Evolutionary conservation across 192 early-diverging fungal species (phyloP).

Genomic region (Dissophora globulifera): DNA sequence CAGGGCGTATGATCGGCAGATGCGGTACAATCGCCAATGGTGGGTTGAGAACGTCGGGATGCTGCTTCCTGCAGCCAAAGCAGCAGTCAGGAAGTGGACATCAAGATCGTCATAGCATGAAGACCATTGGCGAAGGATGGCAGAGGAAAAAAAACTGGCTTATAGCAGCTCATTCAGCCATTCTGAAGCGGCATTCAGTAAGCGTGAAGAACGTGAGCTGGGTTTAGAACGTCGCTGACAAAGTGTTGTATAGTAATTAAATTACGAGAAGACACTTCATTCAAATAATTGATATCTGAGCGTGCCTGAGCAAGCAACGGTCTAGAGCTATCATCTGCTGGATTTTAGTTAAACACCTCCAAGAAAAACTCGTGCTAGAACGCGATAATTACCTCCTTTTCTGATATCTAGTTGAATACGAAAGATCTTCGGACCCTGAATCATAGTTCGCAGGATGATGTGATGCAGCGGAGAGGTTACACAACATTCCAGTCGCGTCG

Average conservation of each 20-base stretch:
- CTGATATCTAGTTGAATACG: no score
- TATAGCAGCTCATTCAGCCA: no score
- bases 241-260: conserved; percentile 8
- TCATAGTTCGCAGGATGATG: neutral
- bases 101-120: conserved; percentile 6
- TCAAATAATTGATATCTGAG: conserved; percentile 2
- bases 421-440: neutral
- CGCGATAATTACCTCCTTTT: no score
- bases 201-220: neutral
- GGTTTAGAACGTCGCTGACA: no score
- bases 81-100: conserved; percentile 50
- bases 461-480: neutral
- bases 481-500: no score
- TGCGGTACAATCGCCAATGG: conserved; percentile 68
- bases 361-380: no score
- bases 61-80: conserved; percentile 61
- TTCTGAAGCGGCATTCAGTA: neutral
- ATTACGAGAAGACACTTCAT: conserved; percentile 1
- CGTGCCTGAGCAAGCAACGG: no score
- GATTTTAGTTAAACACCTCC: no score
- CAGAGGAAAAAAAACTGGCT: no score
- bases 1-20: conserved; percentile 65
- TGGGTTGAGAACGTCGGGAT: conserved; percentile 63
- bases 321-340: no score
- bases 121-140: no score